Evolutionary conservation across 768 basidiomycete species (phyloP).

Genomic region (Leccinum sublutescens): DNA sequence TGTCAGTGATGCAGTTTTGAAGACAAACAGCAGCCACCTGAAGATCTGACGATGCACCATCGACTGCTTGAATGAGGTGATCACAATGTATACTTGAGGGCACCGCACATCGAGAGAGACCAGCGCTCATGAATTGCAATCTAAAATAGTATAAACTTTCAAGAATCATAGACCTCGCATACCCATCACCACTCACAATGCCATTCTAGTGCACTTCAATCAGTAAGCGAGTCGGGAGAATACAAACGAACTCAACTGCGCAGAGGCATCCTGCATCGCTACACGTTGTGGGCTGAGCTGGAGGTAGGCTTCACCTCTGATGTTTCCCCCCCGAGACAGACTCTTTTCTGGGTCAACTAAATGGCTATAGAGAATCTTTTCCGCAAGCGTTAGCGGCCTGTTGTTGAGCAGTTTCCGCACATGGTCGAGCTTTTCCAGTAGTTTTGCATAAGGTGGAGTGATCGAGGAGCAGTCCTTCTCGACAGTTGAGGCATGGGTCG

Average conservation of each 20-base stretch:
- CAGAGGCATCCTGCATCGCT: slow-evolving; percentile 95
- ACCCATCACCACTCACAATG: slow-evolving; percentile 50
- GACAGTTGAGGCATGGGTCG: slow-evolving; percentile 40
- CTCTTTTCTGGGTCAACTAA: slow-evolving; percentile 74
- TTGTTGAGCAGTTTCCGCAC: slow-evolving; percentile 68
- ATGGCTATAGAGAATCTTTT: slow-evolving; percentile 97
- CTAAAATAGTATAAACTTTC: slow-evolving; percentile 37
- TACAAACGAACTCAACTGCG: slow-evolving; percentile 60
- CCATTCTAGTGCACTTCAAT: slow-evolving; percentile 58
- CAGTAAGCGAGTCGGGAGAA: slow-evolving; percentile 5
- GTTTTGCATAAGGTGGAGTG: slow-evolving; percentile 77
- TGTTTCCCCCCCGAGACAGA: slow-evolving; percentile 59
- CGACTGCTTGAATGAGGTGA: slow-evolving; percentile 92
- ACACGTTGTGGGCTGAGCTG: slow-evolving; percentile 91
- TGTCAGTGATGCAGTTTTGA: neutral
- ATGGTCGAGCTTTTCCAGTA: slow-evolving; percentile 66
- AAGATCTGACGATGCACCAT: slow-evolving; percentile 84
- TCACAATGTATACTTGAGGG: slow-evolving; percentile 96
- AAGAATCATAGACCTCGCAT: slow-evolving; percentile 1
- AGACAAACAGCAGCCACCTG: slow-evolving; percentile 46
- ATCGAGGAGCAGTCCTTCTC: slow-evolving; percentile 68
- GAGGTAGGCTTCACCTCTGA: slow-evolving; percentile 86
- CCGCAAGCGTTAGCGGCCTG: slow-evolving; percentile 87
- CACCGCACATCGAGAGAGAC: slow-evolving; percentile 78
- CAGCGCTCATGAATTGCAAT: slow-evolving; percentile 98